Conservation (phyloP, 1,284 basidiomycete genomes). For the Cryptococcus depauperatus region DNA sequence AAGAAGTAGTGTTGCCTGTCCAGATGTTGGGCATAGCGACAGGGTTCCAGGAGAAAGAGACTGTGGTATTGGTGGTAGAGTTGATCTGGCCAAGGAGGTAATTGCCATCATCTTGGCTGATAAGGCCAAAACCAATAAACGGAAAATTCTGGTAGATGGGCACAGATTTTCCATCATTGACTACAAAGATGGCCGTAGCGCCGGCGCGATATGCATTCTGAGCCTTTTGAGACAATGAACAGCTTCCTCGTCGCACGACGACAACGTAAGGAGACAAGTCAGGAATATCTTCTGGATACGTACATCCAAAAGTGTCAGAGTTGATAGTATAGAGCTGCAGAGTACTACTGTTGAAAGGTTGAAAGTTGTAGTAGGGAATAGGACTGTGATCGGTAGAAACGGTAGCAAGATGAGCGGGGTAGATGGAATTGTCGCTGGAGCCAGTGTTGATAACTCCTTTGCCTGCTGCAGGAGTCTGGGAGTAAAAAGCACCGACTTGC, state of each 20-base stretch:
- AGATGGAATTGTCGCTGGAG: slow-evolving; percentile 36
- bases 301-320: slow-evolving; percentile 38
- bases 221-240: slow-evolving; percentile 21
- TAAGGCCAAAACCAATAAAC: slow-evolving; percentile 25
- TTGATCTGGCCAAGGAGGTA: slow-evolving; percentile 47
- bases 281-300: slow-evolving; percentile 22
- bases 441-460: slow-evolving; percentile 38
- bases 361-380: slow-evolving; percentile 33
- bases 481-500: slow-evolving; percentile 43
- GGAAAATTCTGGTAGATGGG: slow-evolving; percentile 26
- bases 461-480: slow-evolving; percentile 42
- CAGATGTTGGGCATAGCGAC: slow-evolving; percentile 46
- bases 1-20: slow-evolving; percentile 53
- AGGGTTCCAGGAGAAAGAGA: slow-evolving; percentile 52
- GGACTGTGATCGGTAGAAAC: slow-evolving; percentile 31
- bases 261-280: slow-evolving; percentile 31
- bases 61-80: slow-evolving; percentile 40
- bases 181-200: slow-evolving; percentile 24
- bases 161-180: slow-evolving; percentile 17
- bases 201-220: slow-evolving; percentile 19
- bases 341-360: slow-evolving; percentile 22
- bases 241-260: slow-evolving; percentile 36
- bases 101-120: slow-evolving; percentile 38
- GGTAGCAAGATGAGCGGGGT: slow-evolving; percentile 31
- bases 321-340: slow-evolving; percentile 25